Conservation (phyloP, 495 filamentous ascomycete species). For the Chaetomium fimeti region DNA sequence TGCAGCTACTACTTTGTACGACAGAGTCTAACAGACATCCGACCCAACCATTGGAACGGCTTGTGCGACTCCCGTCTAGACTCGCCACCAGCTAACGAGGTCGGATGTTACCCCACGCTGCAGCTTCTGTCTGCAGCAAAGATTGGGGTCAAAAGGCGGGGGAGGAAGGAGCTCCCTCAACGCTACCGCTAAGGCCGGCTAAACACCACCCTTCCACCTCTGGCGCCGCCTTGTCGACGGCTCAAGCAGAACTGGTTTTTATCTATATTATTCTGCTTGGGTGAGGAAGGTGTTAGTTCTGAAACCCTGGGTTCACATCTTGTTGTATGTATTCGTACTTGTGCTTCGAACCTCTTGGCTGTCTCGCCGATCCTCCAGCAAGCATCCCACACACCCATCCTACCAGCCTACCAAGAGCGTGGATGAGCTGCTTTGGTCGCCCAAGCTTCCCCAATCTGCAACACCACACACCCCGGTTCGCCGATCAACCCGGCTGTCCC, state of each 20-base stretch:
- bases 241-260: neutral
- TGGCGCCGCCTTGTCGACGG: neutral
- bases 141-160: too few relatives aligned
- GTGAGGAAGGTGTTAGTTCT: neutral
- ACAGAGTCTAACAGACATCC: too few relatives aligned
- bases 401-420: constrained; percentile 7
- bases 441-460: constrained; percentile 5
- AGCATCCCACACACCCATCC: neutral
- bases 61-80: neutral
- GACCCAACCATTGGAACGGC: too few relatives aligned
- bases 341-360: too few relatives aligned
- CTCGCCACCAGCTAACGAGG: neutral
- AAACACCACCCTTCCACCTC: constrained; percentile 1
- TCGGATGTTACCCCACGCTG: constrained; percentile 7
- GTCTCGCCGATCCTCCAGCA: neutral
- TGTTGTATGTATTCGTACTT: too few relatives aligned
- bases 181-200: constrained; percentile 13
- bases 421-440: neutral
- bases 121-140: neutral
- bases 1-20: too few relatives aligned
- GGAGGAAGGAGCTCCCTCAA: neutral
- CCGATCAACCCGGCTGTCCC: neutral
- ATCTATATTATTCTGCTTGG: constrained; percentile 6
- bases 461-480: constrained; percentile 9
- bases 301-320: neutral